phyloP scores from a whole-genome alignment of 495 filamentous ascomycete species.

The Thermochaetoides thermophila region DNA sequence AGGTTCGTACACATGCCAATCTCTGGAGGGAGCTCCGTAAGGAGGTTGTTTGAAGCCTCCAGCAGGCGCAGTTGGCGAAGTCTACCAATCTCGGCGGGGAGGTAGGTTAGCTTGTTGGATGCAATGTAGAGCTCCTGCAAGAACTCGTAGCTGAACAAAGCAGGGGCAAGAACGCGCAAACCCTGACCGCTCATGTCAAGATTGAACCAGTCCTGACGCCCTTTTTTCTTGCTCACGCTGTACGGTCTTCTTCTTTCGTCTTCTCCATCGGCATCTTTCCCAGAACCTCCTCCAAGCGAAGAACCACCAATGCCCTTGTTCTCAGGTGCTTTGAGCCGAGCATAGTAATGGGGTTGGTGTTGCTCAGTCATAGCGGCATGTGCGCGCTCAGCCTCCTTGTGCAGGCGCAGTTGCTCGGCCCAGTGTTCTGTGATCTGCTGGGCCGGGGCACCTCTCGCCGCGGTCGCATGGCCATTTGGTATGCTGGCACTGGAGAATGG shows the following conservation, averaged over 20 bases:
- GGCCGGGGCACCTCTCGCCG: constrained; percentile 25
- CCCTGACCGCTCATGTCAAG: constrained; percentile 91
- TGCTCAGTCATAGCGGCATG: constrained; percentile 53
- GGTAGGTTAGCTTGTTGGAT: constrained; percentile 65
- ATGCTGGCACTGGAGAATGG: constrained; percentile 59
- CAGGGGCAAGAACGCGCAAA: constrained; percentile 58
- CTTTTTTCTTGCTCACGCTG: constrained; percentile 37
- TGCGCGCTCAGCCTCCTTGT: constrained; percentile 50
- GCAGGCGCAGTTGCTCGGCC: constrained; percentile 71
- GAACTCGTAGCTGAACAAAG: constrained; percentile 74
- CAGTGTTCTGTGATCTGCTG: constrained; percentile 61
- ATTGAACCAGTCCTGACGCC: constrained; percentile 75
- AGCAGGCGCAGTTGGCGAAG: constrained; percentile 65
- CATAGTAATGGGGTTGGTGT: constrained; percentile 39
- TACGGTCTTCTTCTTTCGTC: constrained; percentile 50
- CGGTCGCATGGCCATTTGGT: constrained; percentile 55
- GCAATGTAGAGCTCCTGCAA: constrained; percentile 81
- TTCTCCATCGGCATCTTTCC: constrained; percentile 40
- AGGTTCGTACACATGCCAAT: constrained; percentile 91
- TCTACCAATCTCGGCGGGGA: constrained; percentile 66
- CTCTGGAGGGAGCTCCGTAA: constrained; percentile 74
- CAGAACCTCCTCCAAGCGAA: constrained; percentile 13
- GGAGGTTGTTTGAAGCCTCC: constrained; percentile 76
- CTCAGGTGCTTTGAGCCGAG: constrained; percentile 35
- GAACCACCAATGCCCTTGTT: constrained; percentile 42